phyloP scores from a whole-genome alignment of 352 stramenopile genomes.

The Globisporangium mamillatum region DNA sequence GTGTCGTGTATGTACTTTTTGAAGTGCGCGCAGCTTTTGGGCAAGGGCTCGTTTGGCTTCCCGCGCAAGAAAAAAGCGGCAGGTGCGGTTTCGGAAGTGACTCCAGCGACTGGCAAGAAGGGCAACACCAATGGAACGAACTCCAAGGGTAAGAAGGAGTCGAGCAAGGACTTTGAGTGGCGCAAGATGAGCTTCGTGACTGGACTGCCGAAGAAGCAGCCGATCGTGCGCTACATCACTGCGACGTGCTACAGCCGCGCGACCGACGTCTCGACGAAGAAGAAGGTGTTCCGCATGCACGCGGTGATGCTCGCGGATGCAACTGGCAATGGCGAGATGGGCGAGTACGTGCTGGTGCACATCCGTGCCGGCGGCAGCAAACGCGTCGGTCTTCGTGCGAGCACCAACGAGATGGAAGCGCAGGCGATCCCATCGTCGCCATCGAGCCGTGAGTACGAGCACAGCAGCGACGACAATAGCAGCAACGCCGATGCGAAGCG shows the following conservation, averaged over 20 bases:
- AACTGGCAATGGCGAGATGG: conserved; percentile 39
- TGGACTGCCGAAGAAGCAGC: conserved; percentile 70
- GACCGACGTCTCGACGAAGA: conserved; percentile 49
- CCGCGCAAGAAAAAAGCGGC: conserved; percentile 55
- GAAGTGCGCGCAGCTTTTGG: conserved; percentile 51
- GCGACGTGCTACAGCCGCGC: conserved; percentile 71
- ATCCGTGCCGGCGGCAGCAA: conserved; percentile 70
- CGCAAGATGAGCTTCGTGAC: conserved; percentile 84
- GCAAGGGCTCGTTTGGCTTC: conserved; percentile 72
- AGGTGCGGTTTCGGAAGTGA: conserved; percentile 11
- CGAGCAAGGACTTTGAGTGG: conserved; percentile 77
- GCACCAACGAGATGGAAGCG: conserved; percentile 18
- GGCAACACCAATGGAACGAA: conserved; percentile 22
- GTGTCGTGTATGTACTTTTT: conserved; percentile 80
- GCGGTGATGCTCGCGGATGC: conserved; percentile 68
- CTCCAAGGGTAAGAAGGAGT: conserved; percentile 35
- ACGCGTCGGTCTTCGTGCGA: conserved; percentile 58
- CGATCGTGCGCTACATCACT: conserved; percentile 73
- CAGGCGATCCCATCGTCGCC: conserved; percentile 16
- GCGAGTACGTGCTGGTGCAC: conserved; percentile 69
- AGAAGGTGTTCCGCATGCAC: conserved; percentile 82
- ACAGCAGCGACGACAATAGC: conserved; percentile 7
- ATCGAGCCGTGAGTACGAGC: conserved; percentile 19
- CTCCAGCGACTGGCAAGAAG: conserved; percentile 16
- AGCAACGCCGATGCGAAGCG: conserved; percentile 7